Evolutionary conservation across 306 rosid species (phyloP).

Genomic region (Lathyrus aphaca): DNA sequence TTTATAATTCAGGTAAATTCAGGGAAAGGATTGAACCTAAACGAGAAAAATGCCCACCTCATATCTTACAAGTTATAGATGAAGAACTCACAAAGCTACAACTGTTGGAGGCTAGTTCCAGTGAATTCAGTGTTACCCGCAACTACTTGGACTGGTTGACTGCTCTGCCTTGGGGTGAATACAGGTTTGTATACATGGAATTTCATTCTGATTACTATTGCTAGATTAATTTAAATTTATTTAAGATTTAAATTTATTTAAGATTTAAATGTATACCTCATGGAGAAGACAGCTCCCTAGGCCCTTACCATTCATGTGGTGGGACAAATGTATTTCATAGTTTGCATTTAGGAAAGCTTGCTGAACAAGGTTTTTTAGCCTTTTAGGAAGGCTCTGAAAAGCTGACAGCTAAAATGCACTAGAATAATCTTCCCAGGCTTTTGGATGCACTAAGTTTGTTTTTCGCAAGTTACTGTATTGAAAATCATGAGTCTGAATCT

Average conservation of each 20-base stretch:
- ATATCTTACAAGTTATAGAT: constrained; percentile 92
- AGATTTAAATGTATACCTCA: constrained; percentile 16
- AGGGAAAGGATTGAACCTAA: constrained; percentile 97
- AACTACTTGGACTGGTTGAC: constrained; percentile 99
- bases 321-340: constrained; percentile 2
- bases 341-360: constrained; percentile 19
- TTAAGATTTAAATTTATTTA: constrained; percentile 15
- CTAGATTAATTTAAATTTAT: constrained; percentile 7
- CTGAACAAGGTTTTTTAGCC: not conserved
- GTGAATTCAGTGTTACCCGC: constrained; percentile 97
- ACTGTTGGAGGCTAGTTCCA: constrained; percentile 94
- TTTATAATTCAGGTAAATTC: constrained; percentile 68
- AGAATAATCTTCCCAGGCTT: constrained; percentile 12
- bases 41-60: constrained; percentile 88
- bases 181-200: constrained; percentile 63
- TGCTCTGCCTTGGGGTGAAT: constrained; percentile 96
- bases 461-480: constrained; percentile 13
- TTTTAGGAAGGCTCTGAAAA: constrained; percentile 15
- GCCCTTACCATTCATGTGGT: constrained; percentile 19
- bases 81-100: constrained; percentile 95
- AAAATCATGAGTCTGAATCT: constrained; percentile 23
- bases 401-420: constrained; percentile 21
- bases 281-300: not conserved
- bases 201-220: constrained; percentile 20
- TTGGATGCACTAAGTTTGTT: constrained; percentile 20